Evolutionary conservation across 116 monocot species (phyloP).

Genomic region (Phalaenopsis hybrid): DNA sequence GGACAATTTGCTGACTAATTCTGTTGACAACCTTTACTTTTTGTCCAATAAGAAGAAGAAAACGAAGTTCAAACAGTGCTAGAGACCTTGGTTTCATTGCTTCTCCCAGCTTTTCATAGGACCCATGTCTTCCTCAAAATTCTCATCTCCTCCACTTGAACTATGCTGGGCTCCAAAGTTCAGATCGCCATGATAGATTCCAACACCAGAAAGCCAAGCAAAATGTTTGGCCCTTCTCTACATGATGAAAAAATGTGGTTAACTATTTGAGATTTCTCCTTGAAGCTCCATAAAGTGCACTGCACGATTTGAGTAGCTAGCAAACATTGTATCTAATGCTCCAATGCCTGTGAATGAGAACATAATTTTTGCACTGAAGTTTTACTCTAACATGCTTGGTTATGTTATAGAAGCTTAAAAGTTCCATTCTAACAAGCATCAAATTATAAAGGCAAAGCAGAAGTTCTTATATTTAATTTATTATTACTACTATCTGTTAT

Average conservation of each 20-base stretch:
- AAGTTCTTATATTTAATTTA: too few species aligned
- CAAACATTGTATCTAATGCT: slow-evolving; percentile 74
- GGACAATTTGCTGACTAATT: slow-evolving; percentile 75
- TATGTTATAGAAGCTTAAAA: too few species aligned
- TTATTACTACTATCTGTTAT: too few species aligned
- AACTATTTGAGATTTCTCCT: slow-evolving; percentile 97
- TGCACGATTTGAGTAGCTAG: slow-evolving; percentile 72
- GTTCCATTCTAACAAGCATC: too few species aligned
- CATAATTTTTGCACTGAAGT: too few species aligned
- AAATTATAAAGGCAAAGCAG: too few species aligned
- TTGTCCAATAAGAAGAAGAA: slow-evolving; percentile 77
- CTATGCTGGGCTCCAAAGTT: slow-evolving; percentile 99
- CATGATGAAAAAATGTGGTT: slow-evolving; percentile 89
- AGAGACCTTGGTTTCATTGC: slow-evolving; percentile 67
- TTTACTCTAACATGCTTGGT: too few species aligned
- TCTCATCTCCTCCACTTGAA: slow-evolving; percentile 85
- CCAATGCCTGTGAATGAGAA: slow-evolving; percentile 97
- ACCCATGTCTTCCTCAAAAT: slow-evolving; percentile 39
- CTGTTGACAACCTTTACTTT: slow-evolving; percentile 96
- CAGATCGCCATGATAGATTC: slow-evolving; percentile 90
- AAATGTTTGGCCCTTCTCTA: slow-evolving; percentile 93
- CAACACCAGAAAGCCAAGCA: slow-evolving; percentile 98
- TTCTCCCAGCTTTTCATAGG: slow-evolving; percentile 71
- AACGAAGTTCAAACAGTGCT: slow-evolving; percentile 90
- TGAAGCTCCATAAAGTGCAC: slow-evolving; percentile 99